phyloP scores from a whole-genome alignment of 2,329 filamentous ascomycete species.

The Trichoderma koningii region DNA sequence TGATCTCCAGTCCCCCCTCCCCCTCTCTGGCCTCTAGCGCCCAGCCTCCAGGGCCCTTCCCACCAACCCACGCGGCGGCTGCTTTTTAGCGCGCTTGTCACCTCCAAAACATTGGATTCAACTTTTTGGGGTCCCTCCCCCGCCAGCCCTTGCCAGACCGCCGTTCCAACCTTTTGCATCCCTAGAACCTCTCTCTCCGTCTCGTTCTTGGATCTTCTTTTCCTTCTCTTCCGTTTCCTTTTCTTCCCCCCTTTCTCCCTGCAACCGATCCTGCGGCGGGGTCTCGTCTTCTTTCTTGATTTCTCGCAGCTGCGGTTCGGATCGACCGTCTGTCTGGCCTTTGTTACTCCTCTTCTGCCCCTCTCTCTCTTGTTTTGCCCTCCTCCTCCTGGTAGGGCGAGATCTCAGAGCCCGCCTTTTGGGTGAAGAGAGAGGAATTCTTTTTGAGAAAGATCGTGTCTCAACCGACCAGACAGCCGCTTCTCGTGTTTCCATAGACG shows the following conservation, averaged over 20 bases:
- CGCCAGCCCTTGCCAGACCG: slow-evolving; percentile 27
- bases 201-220: slow-evolving; percentile 4
- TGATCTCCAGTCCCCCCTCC: slow-evolving; percentile 4
- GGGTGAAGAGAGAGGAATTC: slow-evolving; percentile 21
- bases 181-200: slow-evolving; percentile 17
- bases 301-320: slow-evolving; percentile 10
- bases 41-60: slow-evolving; percentile 11
- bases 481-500: not conserved
- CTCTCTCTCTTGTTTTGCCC: slow-evolving; percentile 10
- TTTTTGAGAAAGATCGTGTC: slow-evolving; percentile 19
- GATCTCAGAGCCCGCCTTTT: slow-evolving; percentile 24
- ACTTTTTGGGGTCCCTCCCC: slow-evolving; percentile 17
- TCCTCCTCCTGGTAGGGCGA: not conserved
- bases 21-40: no score
- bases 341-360: not conserved
- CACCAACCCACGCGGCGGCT: slow-evolving; percentile 26
- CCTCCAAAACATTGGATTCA: slow-evolving; percentile 17
- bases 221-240: not conserved
- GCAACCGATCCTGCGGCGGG: slow-evolving; percentile 7
- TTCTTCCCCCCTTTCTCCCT: not conserved
- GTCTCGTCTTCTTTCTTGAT: not conserved
- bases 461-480: not conserved
- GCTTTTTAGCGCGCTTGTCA: slow-evolving; percentile 26
- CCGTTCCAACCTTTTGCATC: slow-evolving; percentile 20
- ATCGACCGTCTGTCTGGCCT: slow-evolving; percentile 1